Base-by-base conservation (phyloP, 306 rosid species). In the Mucuna pruriens region DNA sequence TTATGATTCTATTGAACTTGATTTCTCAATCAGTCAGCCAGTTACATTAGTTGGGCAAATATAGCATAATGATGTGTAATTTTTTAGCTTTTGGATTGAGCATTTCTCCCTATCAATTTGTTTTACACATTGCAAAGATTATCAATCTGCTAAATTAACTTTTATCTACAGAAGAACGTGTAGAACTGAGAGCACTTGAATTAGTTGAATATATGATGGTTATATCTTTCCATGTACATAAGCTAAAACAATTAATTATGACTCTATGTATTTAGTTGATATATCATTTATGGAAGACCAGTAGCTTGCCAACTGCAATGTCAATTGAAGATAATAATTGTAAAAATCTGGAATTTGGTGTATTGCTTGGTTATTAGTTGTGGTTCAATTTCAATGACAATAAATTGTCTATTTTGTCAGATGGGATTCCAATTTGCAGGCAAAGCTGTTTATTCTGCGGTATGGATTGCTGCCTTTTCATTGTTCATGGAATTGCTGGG, bases 371-470 rank as follows among this genome's bases (percentile, higher is more conserved):
- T 68, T 79, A 48, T 20, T 67, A 67, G 78, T 40, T 15, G 12
- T 60, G 34, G 49, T 52, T 52, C 76, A 33, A 64, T 61, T 69
- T 76, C 23, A 40, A 74, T 74, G 36, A 83, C 77, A 25, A 78
- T 46, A 38, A 63, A 55, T 67, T 71, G 62, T 63, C 45, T 38
- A 9, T 29, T 79, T 87, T 74, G 40, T 77, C 91, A 93, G 99
- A 95, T 95, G 98, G 97, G 98, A 63, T 95, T 91, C 91, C 96
- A 93, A 74, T 93, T 93, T 90, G 98, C 93, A 4, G 97, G 97
- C 39, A 95, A 89, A 83, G 96, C 97, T 75, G 86, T 95, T 48
- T 93, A 95, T 76, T 90, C 97, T 71, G 98, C 97, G 15, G 98
- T 95, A 40, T 93, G 99, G 98, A 84, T 95, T 86, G 99, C 97